Evolutionary conservation across 148 eudicot species (phyloP).

Genomic region (Limonium bicolor): DNA sequence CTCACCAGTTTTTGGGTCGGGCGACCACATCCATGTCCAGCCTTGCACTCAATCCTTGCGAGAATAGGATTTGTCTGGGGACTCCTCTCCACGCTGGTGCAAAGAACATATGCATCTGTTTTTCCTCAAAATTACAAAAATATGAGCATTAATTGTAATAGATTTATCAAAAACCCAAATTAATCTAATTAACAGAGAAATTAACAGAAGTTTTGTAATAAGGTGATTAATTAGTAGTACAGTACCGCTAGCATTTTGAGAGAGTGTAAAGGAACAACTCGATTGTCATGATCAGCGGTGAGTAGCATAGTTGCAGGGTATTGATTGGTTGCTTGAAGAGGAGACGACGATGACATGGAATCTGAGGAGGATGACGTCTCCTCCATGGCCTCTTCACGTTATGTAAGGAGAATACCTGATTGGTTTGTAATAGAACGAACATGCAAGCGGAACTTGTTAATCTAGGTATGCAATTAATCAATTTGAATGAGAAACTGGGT

Average conservation of each 20-base stretch:
- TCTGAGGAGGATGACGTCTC: conserved; percentile 5
- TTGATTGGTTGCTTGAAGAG: conserved; percentile 22
- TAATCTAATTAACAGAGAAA: background rate
- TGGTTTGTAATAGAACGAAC: no score
- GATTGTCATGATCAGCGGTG: conserved; percentile 95
- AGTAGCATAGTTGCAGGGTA: conserved; percentile 80
- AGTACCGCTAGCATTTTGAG: conserved; percentile 77
- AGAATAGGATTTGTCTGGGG: conserved; percentile 81
- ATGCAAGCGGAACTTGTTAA: no score
- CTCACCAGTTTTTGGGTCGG: conserved; percentile 69
- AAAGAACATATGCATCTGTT: conserved; percentile 70
- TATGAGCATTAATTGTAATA: no score
- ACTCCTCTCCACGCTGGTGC: conserved; percentile 66
- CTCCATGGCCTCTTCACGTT: conserved; percentile 94
- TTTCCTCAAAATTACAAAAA: no score
- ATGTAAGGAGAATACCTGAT: conserved; percentile 90
- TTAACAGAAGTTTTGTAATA: background rate
- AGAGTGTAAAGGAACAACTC: conserved; percentile 86
- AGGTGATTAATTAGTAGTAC: background rate
- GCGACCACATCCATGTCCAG: conserved; percentile 86
- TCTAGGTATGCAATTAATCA: no score
- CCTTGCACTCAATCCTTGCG: conserved; percentile 70
- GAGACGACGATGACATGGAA: no score
- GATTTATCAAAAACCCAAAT: no score
- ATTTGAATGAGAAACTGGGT: no score